Base-by-base conservation (phyloP, 257 asterid species). In the Nyctanthes arbortristis region DNA sequence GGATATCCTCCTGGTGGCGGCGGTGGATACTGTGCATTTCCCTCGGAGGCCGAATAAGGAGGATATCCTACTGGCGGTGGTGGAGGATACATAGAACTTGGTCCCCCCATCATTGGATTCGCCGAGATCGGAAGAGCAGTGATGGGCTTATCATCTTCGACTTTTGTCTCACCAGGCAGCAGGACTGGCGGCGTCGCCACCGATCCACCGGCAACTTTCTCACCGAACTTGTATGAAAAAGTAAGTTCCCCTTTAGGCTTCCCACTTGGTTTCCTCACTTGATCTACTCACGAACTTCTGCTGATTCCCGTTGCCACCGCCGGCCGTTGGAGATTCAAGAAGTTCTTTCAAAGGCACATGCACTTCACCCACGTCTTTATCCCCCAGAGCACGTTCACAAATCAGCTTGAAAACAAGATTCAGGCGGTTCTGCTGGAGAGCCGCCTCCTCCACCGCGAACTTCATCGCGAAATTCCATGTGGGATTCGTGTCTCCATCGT, bases 181-280 rank as follows among this genome's bases (percentile, higher is more conserved):
- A 25, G 22, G 28, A 49, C 28, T 45, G 84, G 79, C 69, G 83
- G 72, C 9, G 65, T 43, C 1, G 73, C 62, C 24, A 71, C 69
- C 34, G 74, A 47, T 47, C 56, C 29, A 30, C 67, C 43, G 12
- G 72, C 47, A 45, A 65, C 13, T 71, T 82, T 91, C 0, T 78
- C 94, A 0, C 80, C 59, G 63, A 89, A 84, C 27, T 75, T 78
- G 20, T 89, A 92, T 2, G 96, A 84, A 45, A 92, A 85, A 3
- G 76, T 79, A 31, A 92, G 81, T 12, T 84, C 83, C 18, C 98
- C 98, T 77, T 89, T 89, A 0, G 96, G 88, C 68, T 78, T 88
- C 34, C 96, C 97, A 3, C 75, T 77, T 29, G 93, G 98, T 37
- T 86, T 92, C 69, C 76, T 86, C 30, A 92, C 96, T 63, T 89